Evolutionary conservation across 345 rosid species (phyloP), one percentile per base, ranked within the genome.

Genomic region (Boechera divaricarpa): DNA sequence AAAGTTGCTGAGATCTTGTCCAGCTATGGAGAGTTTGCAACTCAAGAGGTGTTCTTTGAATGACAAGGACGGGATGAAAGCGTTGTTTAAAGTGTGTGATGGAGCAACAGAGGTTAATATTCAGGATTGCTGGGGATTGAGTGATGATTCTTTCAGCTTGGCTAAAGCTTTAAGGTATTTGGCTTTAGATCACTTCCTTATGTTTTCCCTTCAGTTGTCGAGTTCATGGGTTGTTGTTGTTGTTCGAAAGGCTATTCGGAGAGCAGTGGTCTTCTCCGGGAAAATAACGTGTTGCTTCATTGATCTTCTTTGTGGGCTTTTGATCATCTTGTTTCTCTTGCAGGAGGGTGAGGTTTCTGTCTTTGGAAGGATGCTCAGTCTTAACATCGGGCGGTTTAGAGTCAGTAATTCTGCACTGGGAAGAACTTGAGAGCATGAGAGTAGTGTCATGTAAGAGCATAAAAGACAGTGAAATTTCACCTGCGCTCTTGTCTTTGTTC

Each of bases 121-220:
- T 57, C 91, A 86, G 72, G 89, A 93, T 72, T 93, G 98, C 44
- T 91, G 99, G 98, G 97, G 99, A 69, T 72, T 93, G 74, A 88
- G 87, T 67, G 82, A 91, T 82, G 97, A 89, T 33, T 77, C 83
- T 60, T 90, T 96, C 87, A 75, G 70, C 66, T 76, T 81, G 48
- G 91, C 93, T 9, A 84, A 78, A 72, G 79, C 79, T 74, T 90
- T 90, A 83, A 89, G 97, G 99, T 96, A 58, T 11, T 41, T 41
- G 13, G 56, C 45, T 65, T 16, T 45, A 41, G 7, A 62, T 32
- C 56, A 61, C 55, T 76, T 31, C 35, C 44, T 5, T 54, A 28
- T 18, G 59, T 48, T 49, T 9, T 5, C 32, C 26, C 33, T 31
- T 45, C 52, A 10, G 4, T n/a, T 16, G 24, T 70, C 36, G 10